Base-by-base conservation (phyloP, 352 stramenopile species). In the Phytophthora cactorum region DNA sequence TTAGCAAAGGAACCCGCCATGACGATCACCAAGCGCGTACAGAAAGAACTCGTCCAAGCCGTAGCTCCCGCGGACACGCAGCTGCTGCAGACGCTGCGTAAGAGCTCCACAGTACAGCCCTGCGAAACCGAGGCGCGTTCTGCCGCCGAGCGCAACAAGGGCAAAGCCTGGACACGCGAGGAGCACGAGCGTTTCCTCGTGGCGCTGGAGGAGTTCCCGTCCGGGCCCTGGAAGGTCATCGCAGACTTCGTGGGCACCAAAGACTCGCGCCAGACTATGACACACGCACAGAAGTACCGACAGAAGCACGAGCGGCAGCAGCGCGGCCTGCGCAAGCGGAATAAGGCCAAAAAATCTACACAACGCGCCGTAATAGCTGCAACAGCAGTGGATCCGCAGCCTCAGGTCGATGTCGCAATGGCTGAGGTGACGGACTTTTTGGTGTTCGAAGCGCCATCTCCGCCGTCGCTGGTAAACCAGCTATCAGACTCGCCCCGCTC, bases 261-360 rank as follows among this genome's bases (percentile, higher is more conserved):
- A 62, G 84, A 89, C 68, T 82, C 94, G 34, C 94, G 96, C 28
- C 97, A 99, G 77, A 98, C 98, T 14, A 92, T 92, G 84, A 92
- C 84, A 0, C 84, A 92, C 57, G 84, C 84, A 43, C 84, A 92
- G 46, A 92, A 92, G 72, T 92, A 92, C 68, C 76, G 84, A 3
- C 84, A 92, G 69, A 92, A 92, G 76, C 80, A 82, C 55, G 80
- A 86, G 60, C 75, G 80, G 3, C 78, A 75, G 15, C 63, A 78
- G 63, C 80, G 80, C 14, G 78, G 78, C 0, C 72, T 87, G 58
- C 78, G 80, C 45, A 85, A 74, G 45, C 66, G 58, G 29, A 68
- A 47, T 22, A 81, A 77, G 58, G 52, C 9, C 46, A 70, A 68
- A 52, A 66, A 59, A 22, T n/a, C 5, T 11, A 64, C 63, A n/a